Evolutionary conservation across 2,329 filamentous ascomycete species (phyloP), one percentile per base, ranked within the genome.

Genomic region (Mycosphaerella arachidis): DNA sequence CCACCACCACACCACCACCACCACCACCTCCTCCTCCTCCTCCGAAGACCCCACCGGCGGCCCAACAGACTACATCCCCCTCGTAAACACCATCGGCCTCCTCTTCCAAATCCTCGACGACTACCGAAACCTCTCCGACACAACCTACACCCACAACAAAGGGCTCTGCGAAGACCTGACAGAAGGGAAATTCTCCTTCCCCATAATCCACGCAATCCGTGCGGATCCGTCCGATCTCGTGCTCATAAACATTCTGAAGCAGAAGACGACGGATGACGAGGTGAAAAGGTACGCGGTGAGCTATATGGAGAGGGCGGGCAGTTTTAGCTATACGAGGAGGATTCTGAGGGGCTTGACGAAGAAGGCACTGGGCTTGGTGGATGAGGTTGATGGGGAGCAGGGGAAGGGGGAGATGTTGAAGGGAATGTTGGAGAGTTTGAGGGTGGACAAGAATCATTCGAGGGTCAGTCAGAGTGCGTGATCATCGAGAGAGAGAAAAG

Each of bases 121-220:
- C 81, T 96, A 96, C 78, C 86, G 92, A 75, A 97, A 97, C 74
- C 85, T 99, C 48, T 76, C 75, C 56, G 73, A 78, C 45, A 71
- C 75, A 2, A 74, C 70, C 70, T 97, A 97, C 79, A 87, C 86
- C 40, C 81, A 88, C 65, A 93, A 96, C 75, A 97, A 97, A 79
- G 94, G 93, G 53, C 84, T 96, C 67, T 96, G 91, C 75, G 93
- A 97, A 78, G 94, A 97, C 76, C 78, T 97, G 68, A 97, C 92
- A 0, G 94, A 97, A 78, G 93, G 93, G 64, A 97, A 97, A 81
- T 97, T 97, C 79, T 93, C 89, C 29, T 97, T 97, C 73, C 92
- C 92, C 45, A 87, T 97, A 70, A 96, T 97, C 70, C 93, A 97
- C 78, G 89, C 89, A 73, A 95, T 97, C 67, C 89, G 90, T 63